Percentiles rank a stretch among this genome's conserved stretches.
Conservation (phyloP, 805 yeast species). For the Candida ipomoeae region DNA sequence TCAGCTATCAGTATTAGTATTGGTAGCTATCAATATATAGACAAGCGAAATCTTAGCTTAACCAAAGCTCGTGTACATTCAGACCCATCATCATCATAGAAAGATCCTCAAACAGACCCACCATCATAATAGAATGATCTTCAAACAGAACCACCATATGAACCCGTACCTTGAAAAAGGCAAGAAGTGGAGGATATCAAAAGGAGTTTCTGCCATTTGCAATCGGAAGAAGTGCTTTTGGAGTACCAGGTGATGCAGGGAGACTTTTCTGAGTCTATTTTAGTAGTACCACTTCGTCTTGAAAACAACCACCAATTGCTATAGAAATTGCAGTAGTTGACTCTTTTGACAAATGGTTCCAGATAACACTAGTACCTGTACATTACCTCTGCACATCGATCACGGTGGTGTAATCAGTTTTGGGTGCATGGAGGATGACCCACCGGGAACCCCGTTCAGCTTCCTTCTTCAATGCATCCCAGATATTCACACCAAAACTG, state of each 20-base stretch:
- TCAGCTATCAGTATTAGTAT: too few relatives aligned
- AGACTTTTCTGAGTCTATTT: conserved; percentile 54
- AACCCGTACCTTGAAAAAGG: conserved; percentile 69
- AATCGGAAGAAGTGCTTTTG: conserved; percentile 58
- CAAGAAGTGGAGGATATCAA: conserved; percentile 60
- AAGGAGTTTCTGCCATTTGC: conserved; percentile 73
- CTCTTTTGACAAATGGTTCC: too few relatives aligned
- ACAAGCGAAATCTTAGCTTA: too few relatives aligned
- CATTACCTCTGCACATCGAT: conserved; percentile 24
- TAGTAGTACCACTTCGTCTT: neutral
- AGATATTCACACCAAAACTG: conserved; percentile 72
- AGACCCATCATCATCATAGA: too few relatives aligned
- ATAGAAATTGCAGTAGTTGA: too few relatives aligned
- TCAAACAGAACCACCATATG: conserved; percentile 56
- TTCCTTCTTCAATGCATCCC: conserved; percentile 70
- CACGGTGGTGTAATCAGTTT: conserved; percentile 57
- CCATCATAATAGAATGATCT: conserved; percentile 38
- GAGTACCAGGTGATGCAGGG: conserved; percentile 71
- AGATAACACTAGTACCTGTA: neutral
- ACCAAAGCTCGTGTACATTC: too few relatives aligned
- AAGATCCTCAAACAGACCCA: too few relatives aligned
- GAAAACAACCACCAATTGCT: too few relatives aligned
- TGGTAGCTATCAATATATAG: too few relatives aligned
- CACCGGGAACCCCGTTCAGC: conserved; percentile 64
- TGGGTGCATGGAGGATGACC: conserved; percentile 76